Conservation (phyloP, 2,329 filamentous ascomycete genomes). For the Coniochaeta sp. region DNA sequence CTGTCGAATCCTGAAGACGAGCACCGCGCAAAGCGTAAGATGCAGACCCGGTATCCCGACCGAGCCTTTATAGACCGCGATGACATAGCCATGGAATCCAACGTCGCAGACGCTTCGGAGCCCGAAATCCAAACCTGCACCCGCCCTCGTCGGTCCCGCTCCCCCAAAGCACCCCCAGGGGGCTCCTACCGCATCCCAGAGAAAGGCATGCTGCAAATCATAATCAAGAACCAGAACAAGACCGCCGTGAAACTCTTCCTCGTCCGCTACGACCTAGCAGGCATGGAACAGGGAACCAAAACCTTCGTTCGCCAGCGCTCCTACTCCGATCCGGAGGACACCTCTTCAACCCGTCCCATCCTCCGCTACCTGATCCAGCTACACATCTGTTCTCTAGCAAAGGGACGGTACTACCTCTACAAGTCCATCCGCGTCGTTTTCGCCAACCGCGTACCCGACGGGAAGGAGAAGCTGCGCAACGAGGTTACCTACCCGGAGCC, state of each 20-base stretch:
- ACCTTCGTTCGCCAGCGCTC: constrained; percentile 93
- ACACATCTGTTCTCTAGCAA: constrained; percentile 82
- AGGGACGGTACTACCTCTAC: constrained; percentile 82
- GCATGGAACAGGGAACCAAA: constrained; percentile 91
- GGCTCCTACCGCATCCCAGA: constrained; percentile 92
- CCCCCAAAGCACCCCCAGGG: constrained; percentile 60
- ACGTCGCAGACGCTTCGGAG: constrained; percentile 9
- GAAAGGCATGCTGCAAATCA: constrained; percentile 89
- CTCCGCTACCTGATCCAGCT: constrained; percentile 87
- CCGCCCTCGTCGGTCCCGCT: constrained; percentile 46
- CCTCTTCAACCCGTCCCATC: constrained; percentile 51
- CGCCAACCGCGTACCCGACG: constrained; percentile 90
- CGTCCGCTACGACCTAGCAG: constrained; percentile 83
- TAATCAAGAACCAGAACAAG: constrained; percentile 98
- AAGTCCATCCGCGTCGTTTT: constrained; percentile 92
- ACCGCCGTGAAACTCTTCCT: constrained; percentile 95
- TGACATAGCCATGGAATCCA: constrained; percentile 15
- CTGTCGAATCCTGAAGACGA: constrained; percentile 48
- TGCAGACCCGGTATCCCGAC: constrained; percentile 35
- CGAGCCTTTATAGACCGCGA: constrained; percentile 19
- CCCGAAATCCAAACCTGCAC: constrained; percentile 19
- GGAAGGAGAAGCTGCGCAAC: constrained; percentile 84
- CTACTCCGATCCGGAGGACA: constrained; percentile 56
- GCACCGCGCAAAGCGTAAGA: constrained; percentile 38
- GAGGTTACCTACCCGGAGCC: constrained; percentile 88